phyloP scores from a whole-genome alignment of 2,329 filamentous ascomycete species.

The Talaromyces sp. region DNA sequence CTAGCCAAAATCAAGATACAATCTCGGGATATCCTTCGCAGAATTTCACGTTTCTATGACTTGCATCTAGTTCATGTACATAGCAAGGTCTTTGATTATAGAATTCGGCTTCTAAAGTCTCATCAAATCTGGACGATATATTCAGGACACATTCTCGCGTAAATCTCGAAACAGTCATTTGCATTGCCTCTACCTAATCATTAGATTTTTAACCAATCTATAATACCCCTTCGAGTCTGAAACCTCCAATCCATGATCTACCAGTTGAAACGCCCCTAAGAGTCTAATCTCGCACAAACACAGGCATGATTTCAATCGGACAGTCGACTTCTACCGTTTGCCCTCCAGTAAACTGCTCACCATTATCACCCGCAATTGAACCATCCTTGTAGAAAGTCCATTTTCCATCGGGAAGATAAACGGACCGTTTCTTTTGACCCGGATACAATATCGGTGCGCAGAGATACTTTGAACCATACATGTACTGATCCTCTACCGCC shows the following conservation, averaged over 20 bases:
- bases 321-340: constrained; percentile 43
- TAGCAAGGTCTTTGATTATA: background rate
- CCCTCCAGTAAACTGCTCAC: constrained; percentile 35
- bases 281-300: constrained; percentile 37
- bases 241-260: background rate
- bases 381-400: constrained; percentile 42
- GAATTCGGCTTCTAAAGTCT: background rate
- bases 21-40: background rate
- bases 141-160: background rate
- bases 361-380: constrained; percentile 10
- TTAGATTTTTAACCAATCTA: background rate
- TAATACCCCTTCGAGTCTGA: background rate
- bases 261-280: background rate
- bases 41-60: background rate
- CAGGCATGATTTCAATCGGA: constrained; percentile 50
- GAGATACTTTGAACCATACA: constrained; percentile 62
- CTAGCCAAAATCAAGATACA: background rate
- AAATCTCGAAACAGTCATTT: background rate
- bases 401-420: constrained; percentile 56
- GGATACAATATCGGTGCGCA: constrained; percentile 57
- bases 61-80: background rate
- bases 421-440: constrained; percentile 44
- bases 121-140: background rate
- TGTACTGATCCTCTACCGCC: constrained; percentile 61
- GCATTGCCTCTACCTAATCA: background rate